Percentiles rank a stretch among this genome's conserved stretches.
Evolutionary conservation across 2,329 filamentous ascomycete species (phyloP).

Genomic region (Sclerotinia glacialis): DNA sequence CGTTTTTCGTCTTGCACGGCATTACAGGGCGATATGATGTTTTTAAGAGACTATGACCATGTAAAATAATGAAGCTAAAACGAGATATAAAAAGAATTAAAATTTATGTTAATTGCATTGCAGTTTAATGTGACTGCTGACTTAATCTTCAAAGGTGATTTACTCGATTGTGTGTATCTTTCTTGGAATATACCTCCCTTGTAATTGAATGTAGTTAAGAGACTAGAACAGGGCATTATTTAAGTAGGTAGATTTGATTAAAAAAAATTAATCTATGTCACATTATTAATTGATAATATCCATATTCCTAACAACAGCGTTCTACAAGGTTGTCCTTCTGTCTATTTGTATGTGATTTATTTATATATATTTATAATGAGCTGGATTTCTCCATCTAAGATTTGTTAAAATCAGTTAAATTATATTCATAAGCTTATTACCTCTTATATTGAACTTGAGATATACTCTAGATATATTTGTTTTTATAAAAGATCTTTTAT

Average conservation of each 20-base stretch:
- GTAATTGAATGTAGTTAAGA: background rate
- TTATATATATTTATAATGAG: background rate
- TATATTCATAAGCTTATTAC: background rate
- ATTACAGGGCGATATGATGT: slow-evolving; percentile 35
- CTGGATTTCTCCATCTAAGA: no score
- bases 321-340: background rate
- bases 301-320: background rate
- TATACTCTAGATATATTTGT: no score
- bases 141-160: background rate
- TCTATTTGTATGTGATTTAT: background rate
- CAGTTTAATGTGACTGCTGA: background rate
- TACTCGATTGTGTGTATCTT: background rate
- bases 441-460: background rate
- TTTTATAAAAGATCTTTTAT: no score
- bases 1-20: slow-evolving; percentile 33
- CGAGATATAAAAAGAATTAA: slow-evolving; percentile 14
- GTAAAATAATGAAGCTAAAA: slow-evolving; percentile 34
- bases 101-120: background rate
- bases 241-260: background rate
- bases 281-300: background rate
- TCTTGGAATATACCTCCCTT: slow-evolving; percentile 4
- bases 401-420: background rate
- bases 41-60: slow-evolving; percentile 28
- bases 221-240: background rate
- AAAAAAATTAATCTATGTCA: background rate